Percentiles rank a stretch among this genome's conserved stretches.
Conservation (phyloP, 345 rosid genomes). For the Brassica incana region DNA sequence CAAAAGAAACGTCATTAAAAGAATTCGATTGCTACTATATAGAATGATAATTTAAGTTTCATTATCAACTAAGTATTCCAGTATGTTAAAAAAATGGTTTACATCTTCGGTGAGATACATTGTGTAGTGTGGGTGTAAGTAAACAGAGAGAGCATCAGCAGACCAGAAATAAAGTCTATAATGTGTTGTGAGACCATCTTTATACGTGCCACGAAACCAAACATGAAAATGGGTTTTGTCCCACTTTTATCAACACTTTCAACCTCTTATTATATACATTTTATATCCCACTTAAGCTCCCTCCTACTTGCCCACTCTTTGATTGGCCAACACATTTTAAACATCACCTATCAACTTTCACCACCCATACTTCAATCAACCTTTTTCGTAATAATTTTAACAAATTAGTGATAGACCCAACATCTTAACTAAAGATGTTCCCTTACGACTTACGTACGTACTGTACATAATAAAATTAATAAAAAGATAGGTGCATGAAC, state of each 20-base stretch:
- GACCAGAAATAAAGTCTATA: not conserved
- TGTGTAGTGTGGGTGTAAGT: not conserved
- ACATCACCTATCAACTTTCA: conserved; percentile 19
- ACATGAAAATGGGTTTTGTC: conserved; percentile 30
- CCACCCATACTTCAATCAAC: conserved; percentile 14
- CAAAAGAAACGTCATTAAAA: not conserved
- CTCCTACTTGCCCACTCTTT: conserved; percentile 8
- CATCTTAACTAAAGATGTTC: not conserved
- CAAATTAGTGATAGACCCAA: not conserved
- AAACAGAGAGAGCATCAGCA: too few relatives aligned
- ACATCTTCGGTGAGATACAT: not conserved
- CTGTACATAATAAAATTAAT: not conserved
- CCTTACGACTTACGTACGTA: not conserved
- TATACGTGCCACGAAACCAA: conserved; percentile 18
- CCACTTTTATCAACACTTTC: conserved; percentile 33
- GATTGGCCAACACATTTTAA: conserved; percentile 1
- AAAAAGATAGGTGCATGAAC: conserved; percentile 35
- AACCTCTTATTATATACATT: conserved; percentile 21
- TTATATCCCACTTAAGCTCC: conserved; percentile 25
- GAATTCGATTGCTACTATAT: not conserved
- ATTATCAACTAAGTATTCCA: not conserved
- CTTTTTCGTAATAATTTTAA: not conserved
- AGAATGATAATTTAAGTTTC: not conserved
- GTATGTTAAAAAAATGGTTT: not conserved
- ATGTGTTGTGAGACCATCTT: conserved; percentile 13